phyloP scores from a whole-genome alignment of 192 early-diverging fungal genomes.

The Coemansia sp. region DNA sequence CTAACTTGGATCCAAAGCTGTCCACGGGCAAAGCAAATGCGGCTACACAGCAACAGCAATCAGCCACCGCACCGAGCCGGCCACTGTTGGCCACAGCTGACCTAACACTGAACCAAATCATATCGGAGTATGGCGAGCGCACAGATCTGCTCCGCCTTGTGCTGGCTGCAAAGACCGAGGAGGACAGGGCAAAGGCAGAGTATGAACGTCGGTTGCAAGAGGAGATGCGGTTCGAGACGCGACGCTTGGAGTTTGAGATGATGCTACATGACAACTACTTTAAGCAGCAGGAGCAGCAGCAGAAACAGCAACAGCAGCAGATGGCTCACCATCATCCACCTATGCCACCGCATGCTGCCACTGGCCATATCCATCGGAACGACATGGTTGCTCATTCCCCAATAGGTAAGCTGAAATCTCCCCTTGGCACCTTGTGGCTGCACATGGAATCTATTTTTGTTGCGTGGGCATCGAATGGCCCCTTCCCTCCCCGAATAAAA shows the following conservation, averaged over 20 bases:
- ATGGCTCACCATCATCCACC: constrained; percentile 10
- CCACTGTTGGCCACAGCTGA: constrained; percentile 28
- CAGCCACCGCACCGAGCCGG: constrained; percentile 10
- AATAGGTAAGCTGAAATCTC: constrained; percentile 47
- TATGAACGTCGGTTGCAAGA: constrained; percentile 51
- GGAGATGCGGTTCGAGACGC: constrained; percentile 50
- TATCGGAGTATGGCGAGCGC: constrained; percentile 47
- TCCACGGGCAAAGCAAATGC: not conserved
- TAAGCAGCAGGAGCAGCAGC: constrained; percentile 48
- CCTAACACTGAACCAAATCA: constrained; percentile 34
- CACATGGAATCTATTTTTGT: not conserved
- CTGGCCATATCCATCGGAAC: constrained; percentile 18
- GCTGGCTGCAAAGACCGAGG: constrained; percentile 47
- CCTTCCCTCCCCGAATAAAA: not conserved
- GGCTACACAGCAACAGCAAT: constrained; percentile 8
- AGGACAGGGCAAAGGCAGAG: constrained; percentile 50
- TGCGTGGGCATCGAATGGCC: not conserved
- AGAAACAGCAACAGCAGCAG: constrained; percentile 30
- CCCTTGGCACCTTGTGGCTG: too few species aligned
- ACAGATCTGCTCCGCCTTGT: constrained; percentile 49
- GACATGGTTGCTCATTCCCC: constrained; percentile 49
- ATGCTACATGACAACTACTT: constrained; percentile 49
- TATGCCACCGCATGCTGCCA: constrained; percentile 12
- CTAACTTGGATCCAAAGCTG: not conserved
- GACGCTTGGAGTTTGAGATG: constrained; percentile 56